Base-by-base conservation (phyloP, 1,284 basidiomycete species). In the Papiliotrema terrestris region DNA sequence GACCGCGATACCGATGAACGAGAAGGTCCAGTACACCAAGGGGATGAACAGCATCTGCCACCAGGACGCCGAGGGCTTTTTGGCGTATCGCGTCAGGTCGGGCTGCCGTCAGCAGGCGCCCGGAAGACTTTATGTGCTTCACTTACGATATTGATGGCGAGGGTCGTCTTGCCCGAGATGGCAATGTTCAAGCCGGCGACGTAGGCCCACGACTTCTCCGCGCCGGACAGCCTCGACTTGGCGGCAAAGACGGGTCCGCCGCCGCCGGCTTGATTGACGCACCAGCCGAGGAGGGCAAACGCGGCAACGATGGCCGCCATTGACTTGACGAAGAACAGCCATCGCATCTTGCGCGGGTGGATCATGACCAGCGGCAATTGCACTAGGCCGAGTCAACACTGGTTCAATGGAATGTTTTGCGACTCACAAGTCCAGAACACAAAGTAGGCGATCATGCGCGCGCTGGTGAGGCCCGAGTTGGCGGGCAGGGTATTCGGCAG, bases 241-340 rank as follows among this genome's bases (percentile, higher is more conserved):
- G 83, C 81, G 17, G 77, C 67, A 74, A 46, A 83, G 3, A 62
- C 79, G 0, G 85, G 86, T 64, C 82, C 83, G 51, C 83, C 80
- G 58, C 88, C 69, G 8, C 68, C 82, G 0, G 69, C 68, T 2
- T 42, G 58, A 22, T 63, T 83, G 26, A 71, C 63, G 13, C 63
- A 59, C 71, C 67, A 69, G 35, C 83, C 88, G 84, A 90, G 42
- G 83, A 84, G 62, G 85, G 79, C 69, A 86, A 86, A 41, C 80
- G 82, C 48, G 86, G 65, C 81, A 8, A 82, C 75, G 3, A 87
- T 84, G 0, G 87, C 86, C 22, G 85, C 43, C 46, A 75, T 73
- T 1, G 83, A 83, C 74, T 89, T 88, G 59, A 81, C 74, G 48
- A 84, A 78, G 79, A 91, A 91, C 25, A 91, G 78, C 77, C 83